Evolutionary conservation across 306 rosid species (phyloP).

Genomic region (Malus sieversii): DNA sequence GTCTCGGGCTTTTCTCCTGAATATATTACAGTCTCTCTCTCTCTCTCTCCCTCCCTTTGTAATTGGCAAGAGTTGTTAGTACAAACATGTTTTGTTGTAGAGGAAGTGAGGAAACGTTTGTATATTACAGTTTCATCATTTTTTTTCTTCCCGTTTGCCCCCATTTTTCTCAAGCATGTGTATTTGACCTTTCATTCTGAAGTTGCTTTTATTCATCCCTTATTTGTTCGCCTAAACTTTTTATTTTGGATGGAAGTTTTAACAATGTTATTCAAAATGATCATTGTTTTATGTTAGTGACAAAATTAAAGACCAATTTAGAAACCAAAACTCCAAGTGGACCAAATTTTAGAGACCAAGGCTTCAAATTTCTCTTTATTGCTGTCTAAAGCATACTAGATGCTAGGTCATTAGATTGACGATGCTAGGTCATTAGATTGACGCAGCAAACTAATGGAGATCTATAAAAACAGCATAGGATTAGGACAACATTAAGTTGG

Average conservation of each 20-base stretch:
- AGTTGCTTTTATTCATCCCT: not conserved
- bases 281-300: too few species aligned
- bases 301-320: too few species aligned
- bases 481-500: not conserved
- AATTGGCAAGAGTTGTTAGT: constrained; percentile 5
- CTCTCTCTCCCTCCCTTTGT: not conserved
- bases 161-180: not conserved
- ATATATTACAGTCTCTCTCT: constrained; percentile 4
- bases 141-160: not conserved
- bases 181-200: not conserved
- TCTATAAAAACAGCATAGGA: not conserved
- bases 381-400: too few species aligned
- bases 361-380: too few species aligned
- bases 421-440: not conserved
- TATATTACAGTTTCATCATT: not conserved
- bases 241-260: not conserved
- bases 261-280: not conserved
- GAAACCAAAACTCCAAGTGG: not conserved
- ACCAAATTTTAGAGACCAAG: too few species aligned
- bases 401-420: not conserved
- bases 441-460: not conserved
- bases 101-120: constrained; percentile 13
- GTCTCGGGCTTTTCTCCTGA: constrained; percentile 5
- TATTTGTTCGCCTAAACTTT: too few species aligned
- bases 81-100: constrained; percentile 10